Percentiles rank a stretch among this genome's conserved stretches.
These are phyloP conservation scores for Fomitiporia mediterranea DNA, from an alignment of 1,284 basidiomycete genomes.

Conservation along the genomic window DNA sequence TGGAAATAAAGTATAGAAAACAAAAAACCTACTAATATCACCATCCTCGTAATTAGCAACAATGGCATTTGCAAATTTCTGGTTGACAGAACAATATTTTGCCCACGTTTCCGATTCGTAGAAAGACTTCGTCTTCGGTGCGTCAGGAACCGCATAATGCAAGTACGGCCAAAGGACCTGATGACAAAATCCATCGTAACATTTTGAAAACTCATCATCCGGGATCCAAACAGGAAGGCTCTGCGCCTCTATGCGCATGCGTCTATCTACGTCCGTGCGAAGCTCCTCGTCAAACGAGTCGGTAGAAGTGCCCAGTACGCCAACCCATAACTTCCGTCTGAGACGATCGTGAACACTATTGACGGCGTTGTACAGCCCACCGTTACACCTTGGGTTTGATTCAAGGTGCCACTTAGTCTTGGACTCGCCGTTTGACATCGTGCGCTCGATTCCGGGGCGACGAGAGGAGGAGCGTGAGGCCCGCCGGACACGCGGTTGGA, in stretches of 20 bases:
- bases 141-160: slow-evolving; percentile 83
- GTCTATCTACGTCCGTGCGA: slow-evolving; percentile 53
- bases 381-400: slow-evolving; percentile 70
- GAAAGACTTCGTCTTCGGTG: slow-evolving; percentile 77
- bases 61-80: slow-evolving; percentile 79
- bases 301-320: slow-evolving; percentile 68
- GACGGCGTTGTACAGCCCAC: slow-evolving; percentile 75
- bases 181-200: slow-evolving; percentile 87
- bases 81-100: slow-evolving; percentile 79
- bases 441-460: slow-evolving; percentile 28
- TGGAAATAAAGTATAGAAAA: slow-evolving; percentile 6
- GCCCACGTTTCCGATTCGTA: slow-evolving; percentile 74
- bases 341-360: slow-evolving; percentile 55
- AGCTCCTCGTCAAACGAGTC: slow-evolving; percentile 56
- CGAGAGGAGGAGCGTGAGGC: slow-evolving; percentile 50
- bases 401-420: slow-evolving; percentile 50
- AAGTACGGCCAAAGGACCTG: slow-evolving; percentile 87
- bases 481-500: slow-evolving; percentile 29
- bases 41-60: slow-evolving; percentile 71
- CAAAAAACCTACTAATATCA: slow-evolving; percentile 54
- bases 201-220: slow-evolving; percentile 68
- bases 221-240: slow-evolving; percentile 79
- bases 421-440: too few relatives aligned
- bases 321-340: slow-evolving; percentile 66
- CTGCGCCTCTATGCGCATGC: slow-evolving; percentile 52